Base-by-base conservation (phyloP, 2,329 filamentous ascomycete genomes). In the Dothistroma pini region DNA sequence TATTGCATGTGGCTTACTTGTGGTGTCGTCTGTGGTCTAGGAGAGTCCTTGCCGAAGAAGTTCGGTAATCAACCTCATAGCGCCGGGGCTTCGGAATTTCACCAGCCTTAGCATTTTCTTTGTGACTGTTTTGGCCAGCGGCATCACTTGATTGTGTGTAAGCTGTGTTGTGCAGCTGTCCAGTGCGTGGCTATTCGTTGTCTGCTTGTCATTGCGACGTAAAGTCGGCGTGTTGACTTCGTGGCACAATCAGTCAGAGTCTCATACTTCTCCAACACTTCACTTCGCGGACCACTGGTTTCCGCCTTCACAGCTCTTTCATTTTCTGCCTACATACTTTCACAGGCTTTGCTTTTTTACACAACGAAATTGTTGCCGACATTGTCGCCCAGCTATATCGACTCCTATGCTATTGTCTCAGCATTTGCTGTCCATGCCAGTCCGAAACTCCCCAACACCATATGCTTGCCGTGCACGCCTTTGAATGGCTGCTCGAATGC, bases 401-500 rank as follows among this genome's bases (percentile, higher is more conserved):
- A 44, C 6, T 8, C n/a, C 41, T 14, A 44, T 44, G 41, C 41
- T 44, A n/a, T 44, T 44, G 41, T 19, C 9, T 44, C 41, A 19
- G 41, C 41, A 44, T n/a, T 44, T 44, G 41, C 9, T 44, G 14
- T 44, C 14, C 41, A 44, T 44, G 41, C 41, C 41, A 19, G 41
- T 19, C 41, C 41, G n/a, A 4, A 19, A 44, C 41, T 44, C 41
- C 41, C 41, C 41, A 44, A 51, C 48, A 16, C 32, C 53, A 12
- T 44, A 55, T 55, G 53, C 38, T 55, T 44, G 53, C 53, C 12
- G n/a, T 41, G 21, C 53, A 54, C 31, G 51, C 48, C 48, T 51
- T n/a, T 11, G 11, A 29, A 25, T 9, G 48, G 48, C 48, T 29
- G 48, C 29, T 51, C 48, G 48, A 51, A 51, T 31, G 48, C 48